Evolutionary conservation across 176 grass and related monocot genomes (phyloP).

Genomic region (Rhynchospora tenuis): DNA sequence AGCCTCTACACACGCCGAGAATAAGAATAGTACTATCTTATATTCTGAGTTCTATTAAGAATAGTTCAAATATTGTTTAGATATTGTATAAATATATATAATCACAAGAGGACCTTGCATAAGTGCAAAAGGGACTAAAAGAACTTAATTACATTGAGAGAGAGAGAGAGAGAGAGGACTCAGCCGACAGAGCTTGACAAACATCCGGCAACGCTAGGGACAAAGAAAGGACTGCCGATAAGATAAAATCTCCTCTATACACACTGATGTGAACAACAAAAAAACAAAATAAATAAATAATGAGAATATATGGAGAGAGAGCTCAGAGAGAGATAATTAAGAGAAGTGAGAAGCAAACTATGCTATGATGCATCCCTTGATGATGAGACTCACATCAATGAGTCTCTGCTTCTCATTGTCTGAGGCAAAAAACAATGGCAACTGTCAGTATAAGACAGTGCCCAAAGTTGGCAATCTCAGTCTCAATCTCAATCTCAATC

Average conservation of each 20-base stretch:
- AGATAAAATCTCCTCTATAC: neutral
- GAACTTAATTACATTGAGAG: neutral
- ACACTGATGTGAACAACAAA: neutral
- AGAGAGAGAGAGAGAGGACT: neutral
- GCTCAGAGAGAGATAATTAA: too few species aligned
- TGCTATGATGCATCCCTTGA: neutral
- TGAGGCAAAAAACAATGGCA: neutral
- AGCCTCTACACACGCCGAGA: too few species aligned
- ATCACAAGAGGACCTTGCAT: neutral
- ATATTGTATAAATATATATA: neutral
- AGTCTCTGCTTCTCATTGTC: neutral
- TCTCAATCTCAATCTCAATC: neutral
- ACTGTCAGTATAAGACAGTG: slow-evolving; percentile 12
- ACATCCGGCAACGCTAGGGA: neutral
- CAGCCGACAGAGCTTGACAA: neutral
- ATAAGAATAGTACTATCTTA: too few species aligned
- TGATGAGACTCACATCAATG: neutral
- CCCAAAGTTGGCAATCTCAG: slow-evolving; percentile 9
- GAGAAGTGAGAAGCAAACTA: too few species aligned
- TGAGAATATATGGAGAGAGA: neutral
- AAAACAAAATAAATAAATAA: neutral
- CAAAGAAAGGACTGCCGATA: neutral
- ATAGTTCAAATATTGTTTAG: too few species aligned
- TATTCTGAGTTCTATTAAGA: too few species aligned
- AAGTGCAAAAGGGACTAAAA: neutral